These are phyloP conservation scores for Paraconiothyrium brasiliense DNA, from an alignment of 2,329 filamentous ascomycete species.

Conservation along the genomic window DNA sequence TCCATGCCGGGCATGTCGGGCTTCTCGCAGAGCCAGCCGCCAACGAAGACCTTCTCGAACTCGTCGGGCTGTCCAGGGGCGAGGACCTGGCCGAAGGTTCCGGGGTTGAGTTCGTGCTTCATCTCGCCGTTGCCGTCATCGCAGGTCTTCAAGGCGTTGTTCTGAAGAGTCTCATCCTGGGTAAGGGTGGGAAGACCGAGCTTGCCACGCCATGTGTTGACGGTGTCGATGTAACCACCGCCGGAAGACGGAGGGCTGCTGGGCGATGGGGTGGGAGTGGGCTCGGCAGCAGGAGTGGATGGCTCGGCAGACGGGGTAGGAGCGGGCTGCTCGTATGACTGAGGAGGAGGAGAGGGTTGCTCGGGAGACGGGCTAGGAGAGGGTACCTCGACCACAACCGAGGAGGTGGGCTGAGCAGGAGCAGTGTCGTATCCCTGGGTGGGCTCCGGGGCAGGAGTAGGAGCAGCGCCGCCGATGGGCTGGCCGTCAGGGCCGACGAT, in stretches of 20 bases:
- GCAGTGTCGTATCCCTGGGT: constrained; percentile 13
- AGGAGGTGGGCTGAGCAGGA: constrained; percentile 38
- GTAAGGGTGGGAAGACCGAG: constrained; percentile 33
- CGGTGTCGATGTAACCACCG: constrained; percentile 37
- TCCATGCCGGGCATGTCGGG: constrained; percentile 36
- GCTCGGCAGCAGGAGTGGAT: too few species aligned
- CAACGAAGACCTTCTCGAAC: constrained; percentile 44
- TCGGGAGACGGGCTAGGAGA: constrained; percentile 9
- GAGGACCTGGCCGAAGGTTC: constrained; percentile 41
- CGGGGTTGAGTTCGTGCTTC: constrained; percentile 44
- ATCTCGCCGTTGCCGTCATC: constrained; percentile 39
- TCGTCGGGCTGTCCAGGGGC: constrained; percentile 34
- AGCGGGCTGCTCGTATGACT: constrained; percentile 12
- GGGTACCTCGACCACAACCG: constrained; percentile 31
- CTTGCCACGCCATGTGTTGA: constrained; percentile 41
- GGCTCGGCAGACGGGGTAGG: neutral
- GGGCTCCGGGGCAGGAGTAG: constrained; percentile 8
- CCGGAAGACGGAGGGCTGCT: constrained; percentile 22
- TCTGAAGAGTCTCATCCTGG: constrained; percentile 32
- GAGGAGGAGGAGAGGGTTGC: neutral
- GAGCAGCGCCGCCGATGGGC: constrained; percentile 6
- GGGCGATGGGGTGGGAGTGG: constrained; percentile 8
- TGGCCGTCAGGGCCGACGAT: constrained; percentile 27
- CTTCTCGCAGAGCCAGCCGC: constrained; percentile 49
- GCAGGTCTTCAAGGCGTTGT: constrained; percentile 38